phyloP scores from a whole-genome alignment of 495 filamentous ascomycete species.

The Tuber microsphaerosporum region DNA sequence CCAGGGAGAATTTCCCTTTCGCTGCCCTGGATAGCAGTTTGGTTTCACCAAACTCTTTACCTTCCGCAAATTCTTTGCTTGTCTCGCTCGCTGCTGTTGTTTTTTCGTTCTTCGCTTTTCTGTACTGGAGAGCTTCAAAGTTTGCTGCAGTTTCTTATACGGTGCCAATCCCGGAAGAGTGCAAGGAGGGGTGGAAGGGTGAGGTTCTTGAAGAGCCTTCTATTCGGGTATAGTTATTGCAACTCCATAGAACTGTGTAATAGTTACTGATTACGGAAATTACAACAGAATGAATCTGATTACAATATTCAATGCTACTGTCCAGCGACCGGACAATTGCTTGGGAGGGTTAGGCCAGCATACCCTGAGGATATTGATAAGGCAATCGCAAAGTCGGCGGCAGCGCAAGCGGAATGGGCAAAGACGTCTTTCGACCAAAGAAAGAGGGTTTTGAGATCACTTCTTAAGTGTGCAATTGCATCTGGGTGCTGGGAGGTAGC shows the following conservation, averaged over 20 bases:
- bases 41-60: conserved; percentile 12
- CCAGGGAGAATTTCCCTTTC: conserved; percentile 33
- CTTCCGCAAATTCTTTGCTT: conserved; percentile 19
- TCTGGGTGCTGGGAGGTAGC: not conserved
- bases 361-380: conserved; percentile 73
- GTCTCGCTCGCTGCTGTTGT: conserved; percentile 17
- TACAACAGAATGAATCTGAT: conserved; percentile 49
- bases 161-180: conserved; percentile 55
- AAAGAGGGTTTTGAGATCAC: conserved; percentile 68
- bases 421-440: conserved; percentile 70
- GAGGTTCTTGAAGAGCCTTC: conserved; percentile 57
- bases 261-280: conserved; percentile 11
- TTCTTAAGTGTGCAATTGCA: conserved; percentile 58
- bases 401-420: conserved; percentile 75
- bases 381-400: conserved; percentile 63
- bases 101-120: conserved; percentile 31
- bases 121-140: conserved; percentile 42
- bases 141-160: conserved; percentile 51
- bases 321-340: conserved; percentile 76
- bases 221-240: conserved; percentile 46
- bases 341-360: conserved; percentile 72
- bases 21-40: conserved; percentile 15
- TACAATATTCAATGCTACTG: conserved; percentile 73
- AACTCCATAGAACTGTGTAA: not conserved
- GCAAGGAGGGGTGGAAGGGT: conserved; percentile 50